Evolutionary conservation across 164 flowering plant species (phyloP), one percentile per base, ranked within the genome.

Genomic region (Hamamelis virginiana): DNA sequence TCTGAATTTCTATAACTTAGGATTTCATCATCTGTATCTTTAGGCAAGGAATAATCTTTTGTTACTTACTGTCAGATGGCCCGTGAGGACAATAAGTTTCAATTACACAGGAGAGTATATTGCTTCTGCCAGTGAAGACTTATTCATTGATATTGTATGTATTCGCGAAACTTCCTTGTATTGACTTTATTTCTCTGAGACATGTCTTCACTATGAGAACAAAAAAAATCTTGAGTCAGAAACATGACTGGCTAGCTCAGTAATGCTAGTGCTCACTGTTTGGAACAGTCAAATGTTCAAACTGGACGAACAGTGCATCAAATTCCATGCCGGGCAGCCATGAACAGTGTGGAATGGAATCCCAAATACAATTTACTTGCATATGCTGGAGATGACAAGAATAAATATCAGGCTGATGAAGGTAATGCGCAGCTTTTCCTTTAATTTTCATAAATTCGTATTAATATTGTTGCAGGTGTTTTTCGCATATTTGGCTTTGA

Each of bases 301-400:
- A 91, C 88, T 62, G 98, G 97, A 8, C 82, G 96, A 61, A 83
- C 97, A 33, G 87, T 95, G 52, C 97, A 92, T 82, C 97, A 95
- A 63, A 92, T 95, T 74, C 92, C 97, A 41, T 91, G 97, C 38
- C 81, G 96, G 58, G 97, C 97, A 51, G 97, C 98, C 38, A 92
- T 91, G 97, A 95, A 95, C 80, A 95, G 98, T 68, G 97, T 91
- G 67, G 98, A 95, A 69, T 95, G 98, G 97, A 95, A 95, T 81
- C 99, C 97, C 45, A 92, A 91, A 64, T 76, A 80, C 80, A 92
- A 91, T 71, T 82, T 92, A 46, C 89, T 95, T 64, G 99, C 97
- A 38, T 95, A 88, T 86, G 97, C 97, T 50, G 98, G 98, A 67
- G 98, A 95, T 75, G 97, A 95, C 81, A 95, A 95, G 82, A 92